Conservation (phyloP, 768 basidiomycete species). For the Phanerodontia chrysosporium region DNA sequence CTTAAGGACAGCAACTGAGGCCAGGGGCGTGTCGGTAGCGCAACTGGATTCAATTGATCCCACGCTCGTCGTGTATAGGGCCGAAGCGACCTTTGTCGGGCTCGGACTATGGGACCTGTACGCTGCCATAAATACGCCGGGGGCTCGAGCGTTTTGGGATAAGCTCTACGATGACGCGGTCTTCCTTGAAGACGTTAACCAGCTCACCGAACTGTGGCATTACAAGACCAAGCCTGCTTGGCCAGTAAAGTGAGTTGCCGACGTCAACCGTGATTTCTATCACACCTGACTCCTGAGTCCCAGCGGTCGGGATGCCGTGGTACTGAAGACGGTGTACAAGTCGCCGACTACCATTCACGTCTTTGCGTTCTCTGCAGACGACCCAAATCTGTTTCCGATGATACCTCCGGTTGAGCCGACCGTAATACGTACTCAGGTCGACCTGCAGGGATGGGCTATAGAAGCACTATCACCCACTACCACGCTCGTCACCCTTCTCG, state of each 20-base stretch:
- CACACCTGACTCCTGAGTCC: not conserved
- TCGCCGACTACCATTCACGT: slow-evolving; percentile 93
- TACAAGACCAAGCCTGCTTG: slow-evolving; percentile 88
- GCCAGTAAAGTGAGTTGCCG: slow-evolving; percentile 76
- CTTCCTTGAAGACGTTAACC: slow-evolving; percentile 85
- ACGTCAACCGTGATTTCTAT: not conserved
- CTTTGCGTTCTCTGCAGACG: slow-evolving; percentile 92
- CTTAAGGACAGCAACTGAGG: slow-evolving; percentile 61
- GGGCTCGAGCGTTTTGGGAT: slow-evolving; percentile 82
- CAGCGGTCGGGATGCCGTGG: slow-evolving; percentile 86
- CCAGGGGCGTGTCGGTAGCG: slow-evolving; percentile 87
- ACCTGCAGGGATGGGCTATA: slow-evolving; percentile 98
- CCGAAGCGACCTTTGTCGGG: slow-evolving; percentile 96
- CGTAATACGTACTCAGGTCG: slow-evolving; percentile 91
- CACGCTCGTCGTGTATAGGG: slow-evolving; percentile 91
- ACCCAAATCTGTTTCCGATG: slow-evolving; percentile 78
- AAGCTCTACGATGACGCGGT: slow-evolving; percentile 84
- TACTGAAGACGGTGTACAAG: slow-evolving; percentile 95
- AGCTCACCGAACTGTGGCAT: slow-evolving; percentile 91
- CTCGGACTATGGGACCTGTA: slow-evolving; percentile 95
- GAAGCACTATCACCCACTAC: slow-evolving; percentile 94
- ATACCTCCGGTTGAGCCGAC: slow-evolving; percentile 65
- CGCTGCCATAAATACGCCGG: slow-evolving; percentile 81
- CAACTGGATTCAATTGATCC: slow-evolving; percentile 97
- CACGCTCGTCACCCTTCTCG: slow-evolving; percentile 86